Percentiles rank a stretch among this genome's conserved stretches.
These are phyloP conservation scores for Alternaria conjuncta DNA, from an alignment of 2,329 filamentous ascomycete genomes.

Conservation along the genomic window DNA sequence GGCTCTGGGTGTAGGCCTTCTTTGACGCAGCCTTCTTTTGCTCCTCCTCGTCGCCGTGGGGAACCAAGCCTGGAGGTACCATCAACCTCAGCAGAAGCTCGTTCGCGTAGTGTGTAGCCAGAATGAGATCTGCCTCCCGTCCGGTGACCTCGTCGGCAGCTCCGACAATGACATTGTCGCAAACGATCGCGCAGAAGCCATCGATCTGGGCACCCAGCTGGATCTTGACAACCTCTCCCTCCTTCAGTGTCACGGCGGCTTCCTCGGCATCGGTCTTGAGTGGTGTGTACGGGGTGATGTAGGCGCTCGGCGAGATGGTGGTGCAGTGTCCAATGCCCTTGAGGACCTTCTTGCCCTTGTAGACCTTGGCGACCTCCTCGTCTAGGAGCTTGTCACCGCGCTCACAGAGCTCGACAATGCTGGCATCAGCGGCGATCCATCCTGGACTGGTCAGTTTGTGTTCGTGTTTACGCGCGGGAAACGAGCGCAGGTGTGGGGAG, in stretches of 20 bases:
- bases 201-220: slow-evolving; percentile 99
- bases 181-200: slow-evolving; percentile 94
- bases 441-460: slow-evolving; percentile 52
- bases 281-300: slow-evolving; percentile 96
- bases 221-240: slow-evolving; percentile 91
- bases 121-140: slow-evolving; percentile 82
- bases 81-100: slow-evolving; percentile 91
- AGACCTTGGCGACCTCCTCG: slow-evolving; percentile 93
- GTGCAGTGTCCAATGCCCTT: slow-evolving; percentile 96
- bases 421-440: slow-evolving; percentile 81
- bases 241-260: slow-evolving; percentile 78
- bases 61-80: slow-evolving; percentile 85
- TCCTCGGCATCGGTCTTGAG: slow-evolving; percentile 86
- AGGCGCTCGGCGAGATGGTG: slow-evolving; percentile 91
- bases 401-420: slow-evolving; percentile 93
- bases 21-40: slow-evolving; percentile 82
- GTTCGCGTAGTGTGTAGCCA: slow-evolving; percentile 94
- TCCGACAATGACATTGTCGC: slow-evolving; percentile 83
- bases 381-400: slow-evolving; percentile 94
- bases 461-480: slow-evolving; percentile 1
- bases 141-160: slow-evolving; percentile 72
- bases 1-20: slow-evolving; percentile 83
- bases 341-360: slow-evolving; percentile 94
- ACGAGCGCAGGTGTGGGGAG: slow-evolving; percentile 5
- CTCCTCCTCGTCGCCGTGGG: slow-evolving; percentile 87